phyloP scores from a whole-genome alignment of 2,329 filamentous ascomycete genomes.

The Colletotrichum liaoningense region DNA sequence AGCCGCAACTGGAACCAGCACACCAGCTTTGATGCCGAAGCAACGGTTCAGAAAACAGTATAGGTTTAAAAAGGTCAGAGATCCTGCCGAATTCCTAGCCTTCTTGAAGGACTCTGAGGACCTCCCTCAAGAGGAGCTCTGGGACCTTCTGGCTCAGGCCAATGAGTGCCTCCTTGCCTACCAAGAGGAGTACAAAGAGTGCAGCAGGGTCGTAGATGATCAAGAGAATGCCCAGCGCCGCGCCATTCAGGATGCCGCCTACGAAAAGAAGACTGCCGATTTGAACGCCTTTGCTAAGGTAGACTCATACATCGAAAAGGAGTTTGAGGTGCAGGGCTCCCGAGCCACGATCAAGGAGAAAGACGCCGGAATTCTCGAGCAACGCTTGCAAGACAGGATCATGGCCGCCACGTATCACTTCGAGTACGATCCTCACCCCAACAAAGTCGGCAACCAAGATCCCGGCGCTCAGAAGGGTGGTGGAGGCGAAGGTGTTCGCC shows the following conservation, averaged over 20 bases:
- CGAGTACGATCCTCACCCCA: constrained; percentile 68
- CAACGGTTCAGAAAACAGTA: constrained; percentile 44
- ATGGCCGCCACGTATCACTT: constrained; percentile 71
- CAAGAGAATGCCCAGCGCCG: constrained; percentile 67
- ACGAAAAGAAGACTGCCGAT: constrained; percentile 57
- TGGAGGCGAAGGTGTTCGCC: constrained; percentile 61
- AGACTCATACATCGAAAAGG: constrained; percentile 59
- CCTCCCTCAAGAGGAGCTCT: constrained; percentile 59
- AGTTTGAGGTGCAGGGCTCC: constrained; percentile 66
- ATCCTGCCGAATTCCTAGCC: constrained; percentile 60
- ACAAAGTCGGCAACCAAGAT: constrained; percentile 69
- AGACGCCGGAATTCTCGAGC: constrained; percentile 56
- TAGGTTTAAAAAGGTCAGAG: constrained; percentile 61
- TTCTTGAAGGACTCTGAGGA: constrained; percentile 63
- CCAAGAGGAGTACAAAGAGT: constrained; percentile 65
- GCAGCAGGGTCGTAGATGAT: constrained; percentile 65
- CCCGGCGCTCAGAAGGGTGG: constrained; percentile 67
- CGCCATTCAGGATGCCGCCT: constrained; percentile 59
- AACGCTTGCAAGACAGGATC: constrained; percentile 61
- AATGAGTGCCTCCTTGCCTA: constrained; percentile 61
- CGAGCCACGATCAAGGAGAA: constrained; percentile 53
- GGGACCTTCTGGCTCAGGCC: constrained; percentile 55
- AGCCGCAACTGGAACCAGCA: constrained; percentile 43
- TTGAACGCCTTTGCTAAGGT: constrained; percentile 46
- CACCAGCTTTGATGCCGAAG: constrained; percentile 47